Evolutionary conservation across 192 early-diverging fungal species (phyloP).

Genomic region (Umbelopsis sp.): DNA sequence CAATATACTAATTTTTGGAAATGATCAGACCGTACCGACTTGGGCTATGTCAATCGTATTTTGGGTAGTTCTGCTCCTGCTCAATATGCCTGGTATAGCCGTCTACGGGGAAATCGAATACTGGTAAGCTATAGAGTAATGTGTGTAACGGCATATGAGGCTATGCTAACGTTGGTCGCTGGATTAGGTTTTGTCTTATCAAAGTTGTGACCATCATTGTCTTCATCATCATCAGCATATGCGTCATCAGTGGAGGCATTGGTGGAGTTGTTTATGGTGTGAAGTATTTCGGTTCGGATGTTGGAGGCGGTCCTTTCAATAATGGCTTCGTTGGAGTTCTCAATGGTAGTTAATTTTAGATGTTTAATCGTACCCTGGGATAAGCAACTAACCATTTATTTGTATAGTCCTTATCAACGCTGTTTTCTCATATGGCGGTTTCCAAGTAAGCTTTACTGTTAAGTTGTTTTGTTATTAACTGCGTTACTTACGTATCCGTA

Average conservation of each 20-base stretch:
- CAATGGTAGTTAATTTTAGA: neutral
- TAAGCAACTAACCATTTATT: neutral
- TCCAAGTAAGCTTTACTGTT: neutral
- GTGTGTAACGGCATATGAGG: neutral
- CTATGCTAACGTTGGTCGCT: neutral
- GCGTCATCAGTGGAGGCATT: slow-evolving; percentile 62
- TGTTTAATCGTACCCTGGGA: neutral
- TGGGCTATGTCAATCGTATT: slow-evolving; percentile 58
- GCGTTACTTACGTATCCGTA: neutral
- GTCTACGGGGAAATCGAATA: slow-evolving; percentile 87
- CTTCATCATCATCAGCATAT: slow-evolving; percentile 75
- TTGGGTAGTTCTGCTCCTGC: slow-evolving; percentile 58
- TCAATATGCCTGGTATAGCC: slow-evolving; percentile 68
- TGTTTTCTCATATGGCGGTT: slow-evolving; percentile 12
- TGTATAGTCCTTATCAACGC: neutral
- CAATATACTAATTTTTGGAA: no score
- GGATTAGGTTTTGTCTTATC: slow-evolving; percentile 60
- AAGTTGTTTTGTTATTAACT: neutral
- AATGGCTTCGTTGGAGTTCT: slow-evolving; percentile 18
- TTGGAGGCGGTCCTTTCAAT: slow-evolving; percentile 14
- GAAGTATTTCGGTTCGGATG: slow-evolving; percentile 51
- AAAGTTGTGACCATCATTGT: slow-evolving; percentile 77
- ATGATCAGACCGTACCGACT: slow-evolving; percentile 22
- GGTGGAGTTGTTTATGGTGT: slow-evolving; percentile 58
- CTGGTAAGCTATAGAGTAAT: slow-evolving; percentile 35